Conservation (phyloP, 2,329 filamentous ascomycete genomes). For the Aspergillus sp. region DNA sequence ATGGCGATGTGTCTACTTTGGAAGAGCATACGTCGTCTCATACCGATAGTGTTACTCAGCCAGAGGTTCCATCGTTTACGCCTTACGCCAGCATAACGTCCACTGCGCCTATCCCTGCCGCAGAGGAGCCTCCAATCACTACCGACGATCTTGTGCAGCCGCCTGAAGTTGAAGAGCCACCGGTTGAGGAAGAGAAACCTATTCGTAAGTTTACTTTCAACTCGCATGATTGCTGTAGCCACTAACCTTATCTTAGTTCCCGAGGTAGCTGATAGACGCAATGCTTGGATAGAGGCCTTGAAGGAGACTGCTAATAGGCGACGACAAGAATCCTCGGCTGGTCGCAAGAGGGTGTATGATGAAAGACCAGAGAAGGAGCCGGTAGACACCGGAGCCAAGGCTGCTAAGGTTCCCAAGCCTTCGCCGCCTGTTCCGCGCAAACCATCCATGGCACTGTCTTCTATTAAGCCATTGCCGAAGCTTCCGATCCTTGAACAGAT, state of each 20-base stretch:
- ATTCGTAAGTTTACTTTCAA: background rate
- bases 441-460: constrained; percentile 25
- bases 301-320: constrained; percentile 19
- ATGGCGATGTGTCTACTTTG: background rate
- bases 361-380: constrained; percentile 12
- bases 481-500: constrained; percentile 31
- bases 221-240: background rate
- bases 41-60: background rate
- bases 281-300: constrained; percentile 14
- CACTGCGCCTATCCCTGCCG: no score
- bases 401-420: constrained; percentile 16
- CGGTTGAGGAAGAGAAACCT: background rate
- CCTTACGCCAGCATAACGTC: background rate
- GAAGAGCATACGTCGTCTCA: background rate
- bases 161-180: background rate
- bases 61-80: background rate
- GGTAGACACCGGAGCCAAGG: constrained; percentile 16
- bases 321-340: constrained; percentile 13
- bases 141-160: background rate
- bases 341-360: constrained; percentile 25
- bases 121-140: background rate
- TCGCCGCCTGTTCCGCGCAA: constrained; percentile 12
- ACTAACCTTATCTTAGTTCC: constrained; percentile 4
- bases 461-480: constrained; percentile 25
- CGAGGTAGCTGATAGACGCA: constrained; percentile 5